Base-by-base conservation (phyloP, 257 asterid genomes). In the Solanum virginianum region DNA sequence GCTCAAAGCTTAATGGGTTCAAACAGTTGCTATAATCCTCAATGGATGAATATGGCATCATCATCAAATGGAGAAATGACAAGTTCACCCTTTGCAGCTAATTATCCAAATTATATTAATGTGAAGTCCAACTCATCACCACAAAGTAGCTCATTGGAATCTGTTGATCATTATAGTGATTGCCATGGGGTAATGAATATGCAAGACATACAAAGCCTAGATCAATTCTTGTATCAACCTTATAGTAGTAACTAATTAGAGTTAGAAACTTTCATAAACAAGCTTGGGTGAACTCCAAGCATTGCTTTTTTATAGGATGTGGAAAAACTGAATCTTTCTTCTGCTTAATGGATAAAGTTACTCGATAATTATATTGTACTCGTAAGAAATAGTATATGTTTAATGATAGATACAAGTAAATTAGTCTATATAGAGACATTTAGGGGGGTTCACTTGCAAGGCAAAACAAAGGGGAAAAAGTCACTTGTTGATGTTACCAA, bases 1-100 rank as follows among this genome's bases (percentile, higher is more conserved):
- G 92, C 94, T 8, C 99, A 94, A 81, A 91, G 36, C 80, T 80
- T 91, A 24, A 16, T 77, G 10, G 51, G 24, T 77, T 84, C 89
- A 11, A 91, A 88, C 16, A 87, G 94, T 45, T 86, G 66, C 14
- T 88, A 14, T 79, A 79, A 53, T 79, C 65, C 65, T 53, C 49
- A 79, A 26, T 79, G 65, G 83, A 79, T 56, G 41, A 74, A 49
- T 49, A 26, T 53, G 49, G 45, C 20, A 1, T 71, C 59, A 45
- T 47, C 59, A 45, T 47, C 36, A 47, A 77, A 63, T 51, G 82
- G 82, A 51, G 24, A 49, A 77, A 77, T 51, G 82, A 51, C 82
- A 47, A 45, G 59, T 47, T 47, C 59, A n/a, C 22, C 55, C 22
- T 68, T 68, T 53, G 65, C 63, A 79, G 49, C 49, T 53, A 79